These are phyloP conservation scores for Nakazawaea wyomingensis DNA, from an alignment of 805 yeast genomes.

Conservation along the genomic window DNA sequence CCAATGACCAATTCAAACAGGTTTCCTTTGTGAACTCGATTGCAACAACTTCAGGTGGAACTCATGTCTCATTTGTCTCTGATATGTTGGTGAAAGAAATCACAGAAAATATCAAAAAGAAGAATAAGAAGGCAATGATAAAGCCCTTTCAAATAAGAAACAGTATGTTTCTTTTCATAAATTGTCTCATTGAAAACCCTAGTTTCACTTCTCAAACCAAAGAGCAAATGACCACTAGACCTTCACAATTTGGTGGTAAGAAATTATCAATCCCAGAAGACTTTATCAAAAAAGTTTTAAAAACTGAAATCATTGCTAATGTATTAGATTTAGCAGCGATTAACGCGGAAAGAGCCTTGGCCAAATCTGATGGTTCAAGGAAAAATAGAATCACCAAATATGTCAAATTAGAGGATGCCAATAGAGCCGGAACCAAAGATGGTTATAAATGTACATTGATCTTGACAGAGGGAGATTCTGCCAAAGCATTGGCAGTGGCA, in stretches of 20 bases:
- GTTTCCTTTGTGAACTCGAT: constrained; percentile 96
- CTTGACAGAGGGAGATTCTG: constrained; percentile 96
- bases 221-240: constrained; percentile 88
- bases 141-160: constrained; percentile 86
- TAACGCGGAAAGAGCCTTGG: constrained; percentile 82
- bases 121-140: constrained; percentile 59
- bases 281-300: constrained; percentile 66
- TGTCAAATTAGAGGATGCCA: constrained; percentile 91
- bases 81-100: constrained; percentile 81
- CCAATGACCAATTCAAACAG: constrained; percentile 84
- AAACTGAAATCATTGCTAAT: constrained; percentile 67
- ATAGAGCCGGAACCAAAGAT: constrained; percentile 90
- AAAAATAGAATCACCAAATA: constrained; percentile 83
- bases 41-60: constrained; percentile 96
- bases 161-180: constrained; percentile 85
- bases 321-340: constrained; percentile 79
- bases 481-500: constrained; percentile 83
- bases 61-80: constrained; percentile 82
- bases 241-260: constrained; percentile 83
- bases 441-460: constrained; percentile 90
- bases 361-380: constrained; percentile 82
- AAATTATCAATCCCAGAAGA: constrained; percentile 68
- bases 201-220: constrained; percentile 97
- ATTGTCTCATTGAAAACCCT: constrained; percentile 92
- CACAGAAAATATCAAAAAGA: constrained; percentile 65